These are phyloP conservation scores for Sarcocystis neurona DNA, from an alignment of 169 alveolate species.

Conservation along the genomic window DNA sequence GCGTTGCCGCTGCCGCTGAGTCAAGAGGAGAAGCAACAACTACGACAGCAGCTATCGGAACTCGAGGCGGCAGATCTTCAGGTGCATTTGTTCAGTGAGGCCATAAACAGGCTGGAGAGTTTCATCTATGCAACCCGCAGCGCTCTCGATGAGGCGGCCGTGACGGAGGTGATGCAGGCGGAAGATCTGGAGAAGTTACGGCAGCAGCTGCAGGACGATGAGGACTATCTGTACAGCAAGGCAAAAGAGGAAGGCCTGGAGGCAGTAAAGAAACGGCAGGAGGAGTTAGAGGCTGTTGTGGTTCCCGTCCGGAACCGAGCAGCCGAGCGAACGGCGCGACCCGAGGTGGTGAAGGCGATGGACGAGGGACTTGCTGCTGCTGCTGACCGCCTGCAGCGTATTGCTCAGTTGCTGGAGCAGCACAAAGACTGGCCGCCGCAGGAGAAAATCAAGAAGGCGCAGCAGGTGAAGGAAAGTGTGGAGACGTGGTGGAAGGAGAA, in stretches of 20 bases:
- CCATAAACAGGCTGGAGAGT: slow-evolving; percentile 43
- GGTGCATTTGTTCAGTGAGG: slow-evolving; percentile 26
- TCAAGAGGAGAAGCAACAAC: slow-evolving; percentile 34
- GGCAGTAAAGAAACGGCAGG: slow-evolving; percentile 36
- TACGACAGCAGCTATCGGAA: slow-evolving; percentile 35
- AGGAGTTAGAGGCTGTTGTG: slow-evolving; percentile 22
- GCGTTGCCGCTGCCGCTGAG: slow-evolving; percentile 52
- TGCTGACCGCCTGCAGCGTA: slow-evolving; percentile 10
- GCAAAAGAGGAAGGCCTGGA: slow-evolving; percentile 51
- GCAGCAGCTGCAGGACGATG: slow-evolving; percentile 34
- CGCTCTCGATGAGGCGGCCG: background rate
- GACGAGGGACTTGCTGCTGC: slow-evolving; percentile 33
- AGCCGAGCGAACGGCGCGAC: slow-evolving; percentile 38
- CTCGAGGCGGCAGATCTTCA: slow-evolving; percentile 43
- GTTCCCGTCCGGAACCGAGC: slow-evolving; percentile 44
- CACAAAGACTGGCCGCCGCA: slow-evolving; percentile 35
- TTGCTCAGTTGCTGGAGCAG: no score
- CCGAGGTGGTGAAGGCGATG: background rate
- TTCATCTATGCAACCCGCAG: slow-evolving; percentile 51
- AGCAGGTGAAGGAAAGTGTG: slow-evolving; percentile 12
- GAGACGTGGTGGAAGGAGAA: slow-evolving; percentile 55
- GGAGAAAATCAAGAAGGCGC: background rate
- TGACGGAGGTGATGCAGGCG: background rate
- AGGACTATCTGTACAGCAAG: slow-evolving; percentile 60
- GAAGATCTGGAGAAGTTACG: slow-evolving; percentile 1